Base-by-base conservation (phyloP, 805 yeast species). In the Candida patagonica region DNA sequence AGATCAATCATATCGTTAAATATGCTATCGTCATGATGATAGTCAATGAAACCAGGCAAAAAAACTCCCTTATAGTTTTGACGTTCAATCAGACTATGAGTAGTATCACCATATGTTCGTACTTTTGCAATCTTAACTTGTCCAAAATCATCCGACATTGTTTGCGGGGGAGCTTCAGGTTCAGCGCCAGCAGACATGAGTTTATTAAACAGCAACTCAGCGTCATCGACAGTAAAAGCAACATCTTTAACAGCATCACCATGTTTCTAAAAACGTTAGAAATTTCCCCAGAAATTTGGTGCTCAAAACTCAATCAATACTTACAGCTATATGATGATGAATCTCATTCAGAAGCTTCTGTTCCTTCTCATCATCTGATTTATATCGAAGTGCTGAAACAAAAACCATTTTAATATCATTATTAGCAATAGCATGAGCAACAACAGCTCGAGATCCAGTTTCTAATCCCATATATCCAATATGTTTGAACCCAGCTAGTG, bases 161-260 rank as follows among this genome's bases (percentile, higher is more conserved):
- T 39, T 8, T 33, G 30, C 23, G 50, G 65, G n/a, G 47, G 56
- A 12, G 54, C 42, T 6, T 66, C 47, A 0, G 65, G 44, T 23
- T 51, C 52, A 1, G 80, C 88, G 1, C 88, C 88, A 13, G 62
- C 62, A 2, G 46, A 34, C 2, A 73, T 48, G 0, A 89, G 83
- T 27, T 59, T 59, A 1, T 55, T 45, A 45, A 56, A 78, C 2
- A 71, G 65, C 1, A 47, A 46, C 3, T 62, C 67, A 9, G 74
- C 74, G 48, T 78, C 63, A 4, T 59, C 62, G 0, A 82, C 89
- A n/a, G 53, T 54, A 49, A 84, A 79, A 0, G 85, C 72, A 8
- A 85, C 74, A 52, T 85, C 92, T 55, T 74, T 74, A n/a, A 84
- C 84, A 4, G 85, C 82, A 53, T 82, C 88, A 1, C 94, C 89